Conservation (phyloP, 2,329 filamentous ascomycete species). For the Scolecobasidium constrictum region DNA sequence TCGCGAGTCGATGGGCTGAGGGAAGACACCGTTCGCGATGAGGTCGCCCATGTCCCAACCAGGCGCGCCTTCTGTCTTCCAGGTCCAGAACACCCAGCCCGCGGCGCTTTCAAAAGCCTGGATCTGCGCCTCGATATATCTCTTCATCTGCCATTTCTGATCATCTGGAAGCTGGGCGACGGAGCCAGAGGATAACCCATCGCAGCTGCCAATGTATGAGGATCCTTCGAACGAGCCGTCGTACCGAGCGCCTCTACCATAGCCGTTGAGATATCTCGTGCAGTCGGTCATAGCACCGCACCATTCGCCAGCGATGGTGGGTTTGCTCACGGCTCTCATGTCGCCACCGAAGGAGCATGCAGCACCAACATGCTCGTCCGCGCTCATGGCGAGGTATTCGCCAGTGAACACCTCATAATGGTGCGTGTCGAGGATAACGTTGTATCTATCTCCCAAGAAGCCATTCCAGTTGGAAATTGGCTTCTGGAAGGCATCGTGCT, state of each 20-base stretch:
- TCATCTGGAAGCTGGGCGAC: slow-evolving; percentile 52
- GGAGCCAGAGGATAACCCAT: slow-evolving; percentile 64
- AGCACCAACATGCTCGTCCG: slow-evolving; percentile 27
- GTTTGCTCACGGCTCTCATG: slow-evolving; percentile 35
- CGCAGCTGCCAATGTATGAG: slow-evolving; percentile 60
- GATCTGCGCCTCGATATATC: slow-evolving; percentile 96
- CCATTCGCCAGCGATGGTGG: slow-evolving; percentile 38
- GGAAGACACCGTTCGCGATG: slow-evolving; percentile 35
- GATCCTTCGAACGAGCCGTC: slow-evolving; percentile 69
- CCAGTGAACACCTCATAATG: slow-evolving; percentile 37
- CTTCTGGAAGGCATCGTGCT: slow-evolving; percentile 35
- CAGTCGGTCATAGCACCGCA: slow-evolving; percentile 37
- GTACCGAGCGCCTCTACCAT: slow-evolving; percentile 49
- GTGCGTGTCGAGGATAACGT: slow-evolving; percentile 33
- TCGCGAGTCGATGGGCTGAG: slow-evolving; percentile 28
- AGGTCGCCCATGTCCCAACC: slow-evolving; percentile 38
- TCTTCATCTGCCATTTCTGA: slow-evolving; percentile 78
- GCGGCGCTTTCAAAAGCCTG: slow-evolving; percentile 80
- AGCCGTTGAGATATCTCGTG: slow-evolving; percentile 37
- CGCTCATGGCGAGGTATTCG: slow-evolving; percentile 24
- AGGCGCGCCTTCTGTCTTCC: slow-evolving; percentile 63
- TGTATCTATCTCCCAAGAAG: slow-evolving; percentile 33
- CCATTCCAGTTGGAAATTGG: slow-evolving; percentile 33
- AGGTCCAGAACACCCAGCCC: slow-evolving; percentile 99
- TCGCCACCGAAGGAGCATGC: slow-evolving; percentile 34